These are phyloP conservation scores for Puccinia novopanici DNA, from an alignment of 1,284 basidiomycete genomes.

Conservation along the genomic window DNA sequence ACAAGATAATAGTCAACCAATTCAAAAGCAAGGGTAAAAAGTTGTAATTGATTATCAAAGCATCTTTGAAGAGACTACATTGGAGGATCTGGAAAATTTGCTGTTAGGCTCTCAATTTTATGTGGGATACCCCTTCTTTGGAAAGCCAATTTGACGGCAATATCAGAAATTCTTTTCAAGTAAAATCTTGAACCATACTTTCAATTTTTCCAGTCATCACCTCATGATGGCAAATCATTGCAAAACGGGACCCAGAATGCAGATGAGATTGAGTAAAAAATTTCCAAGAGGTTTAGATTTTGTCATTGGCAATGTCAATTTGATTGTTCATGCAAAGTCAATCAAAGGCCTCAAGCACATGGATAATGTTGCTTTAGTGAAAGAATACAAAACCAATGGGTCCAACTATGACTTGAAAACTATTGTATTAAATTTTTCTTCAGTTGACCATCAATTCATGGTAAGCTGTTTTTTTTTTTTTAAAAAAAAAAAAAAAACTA, in stretches of 20 bases:
- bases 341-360: constrained; percentile 76
- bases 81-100: constrained; percentile 71
- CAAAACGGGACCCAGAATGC: constrained; percentile 75
- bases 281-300: constrained; percentile 87
- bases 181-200: constrained; percentile 71
- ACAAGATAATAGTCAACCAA: too few relatives aligned
- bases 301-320: constrained; percentile 66
- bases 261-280: constrained; percentile 76
- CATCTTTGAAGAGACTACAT: constrained; percentile 65
- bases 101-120: constrained; percentile 78
- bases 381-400: constrained; percentile 92
- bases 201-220: constrained; percentile 70
- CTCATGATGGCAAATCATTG: constrained; percentile 66
- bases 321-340: constrained; percentile 29
- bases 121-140: constrained; percentile 91
- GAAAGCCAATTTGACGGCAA: constrained; percentile 81
- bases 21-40: constrained; percentile 82
- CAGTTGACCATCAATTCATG: constrained; percentile 83
- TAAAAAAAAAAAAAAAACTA: background rate
- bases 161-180: constrained; percentile 84
- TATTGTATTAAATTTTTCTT: constrained; percentile 73
- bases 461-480: constrained; percentile 64
- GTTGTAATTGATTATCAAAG: constrained; percentile 86
- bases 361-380: constrained; percentile 85
- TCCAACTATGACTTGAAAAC: constrained; percentile 82